Base-by-base conservation (phyloP, 2,329 filamentous ascomycete species). In the Penicillium expansum region DNA sequence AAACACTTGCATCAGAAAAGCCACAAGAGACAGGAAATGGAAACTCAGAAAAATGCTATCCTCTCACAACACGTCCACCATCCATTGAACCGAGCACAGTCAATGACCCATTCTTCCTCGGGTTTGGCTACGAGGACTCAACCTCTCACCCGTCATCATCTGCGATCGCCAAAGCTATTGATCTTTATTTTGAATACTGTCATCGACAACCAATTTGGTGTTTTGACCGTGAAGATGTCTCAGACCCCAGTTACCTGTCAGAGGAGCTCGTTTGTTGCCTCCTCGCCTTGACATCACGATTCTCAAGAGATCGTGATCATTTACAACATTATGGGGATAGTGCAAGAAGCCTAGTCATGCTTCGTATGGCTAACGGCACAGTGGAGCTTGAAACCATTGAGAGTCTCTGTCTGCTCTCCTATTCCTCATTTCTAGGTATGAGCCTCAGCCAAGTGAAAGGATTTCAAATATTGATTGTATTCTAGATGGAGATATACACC, bases 361-460 rank as follows among this genome's bases (percentile, higher is more conserved):
- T 80, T 5, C 77, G 79, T 20, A 77, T 82, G 35, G 79, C 80
- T 0, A 80, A 80, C 56, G 80, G 80, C 2, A 76, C 77, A 0
- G 80, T 82, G 2, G 77, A 79, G 49, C 66, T 82, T 2, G 70
- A 74, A 16, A 82, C 80, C 0, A 77, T 82, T 3, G 79, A 82
- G 60, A 81, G 79, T 60, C 61, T 82, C 8, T 82, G 80, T 65
- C 66, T 82, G 5, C 71, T 82, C 1, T 76, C 79, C 0, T 82
- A 80, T 44, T 79, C 78, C 3, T 77, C 75, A 0, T 82, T 82
- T 54, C 76, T 81, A 51, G 79, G 80, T 79, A 76, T 35, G 65
- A 50, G 8, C 10, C n/a, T 7, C 5, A 5, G 6, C 7, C 20
- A 10, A 2, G 29, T 13, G 5, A 29, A 27, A 3, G 5, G 2